Evolutionary conservation across 1,284 basidiomycete genomes (phyloP).

Genomic region (Fomes fomentarius): DNA sequence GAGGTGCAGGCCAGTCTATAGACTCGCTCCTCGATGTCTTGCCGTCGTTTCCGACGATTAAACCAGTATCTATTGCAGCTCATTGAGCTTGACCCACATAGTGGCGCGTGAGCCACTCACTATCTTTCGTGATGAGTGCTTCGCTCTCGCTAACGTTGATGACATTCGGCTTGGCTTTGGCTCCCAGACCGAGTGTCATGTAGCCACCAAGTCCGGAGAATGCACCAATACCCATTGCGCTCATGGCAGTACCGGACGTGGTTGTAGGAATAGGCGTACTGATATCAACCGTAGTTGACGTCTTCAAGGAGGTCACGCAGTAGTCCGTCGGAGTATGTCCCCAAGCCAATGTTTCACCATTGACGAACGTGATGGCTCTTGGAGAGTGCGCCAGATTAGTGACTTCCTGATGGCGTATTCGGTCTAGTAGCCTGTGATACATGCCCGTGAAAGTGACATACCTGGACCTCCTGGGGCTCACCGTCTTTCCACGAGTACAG

Average conservation of each 20-base stretch:
- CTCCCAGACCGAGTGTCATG: slow-evolving; percentile 82
- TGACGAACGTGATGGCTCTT: slow-evolving; percentile 71
- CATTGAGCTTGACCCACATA: background rate
- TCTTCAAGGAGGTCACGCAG: slow-evolving; percentile 71
- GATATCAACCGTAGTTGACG: slow-evolving; percentile 62
- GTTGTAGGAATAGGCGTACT: slow-evolving; percentile 49
- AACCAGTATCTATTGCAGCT: slow-evolving; percentile 61
- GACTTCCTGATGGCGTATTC: slow-evolving; percentile 61
- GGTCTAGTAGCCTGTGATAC: slow-evolving; percentile 11
- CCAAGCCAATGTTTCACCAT: slow-evolving; percentile 67
- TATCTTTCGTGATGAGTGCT: slow-evolving; percentile 79
- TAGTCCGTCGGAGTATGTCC: slow-evolving; percentile 80
- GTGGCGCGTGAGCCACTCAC: slow-evolving; percentile 47
- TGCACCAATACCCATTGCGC: slow-evolving; percentile 65
- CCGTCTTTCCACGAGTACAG: slow-evolving; percentile 89
- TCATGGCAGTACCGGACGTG: slow-evolving; percentile 41
- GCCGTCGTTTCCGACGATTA: slow-evolving; percentile 74
- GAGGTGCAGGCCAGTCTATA: slow-evolving; percentile 80
- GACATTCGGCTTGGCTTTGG: slow-evolving; percentile 71
- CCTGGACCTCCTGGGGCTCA: slow-evolving; percentile 76
- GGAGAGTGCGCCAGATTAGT: slow-evolving; percentile 81
- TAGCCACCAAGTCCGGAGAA: slow-evolving; percentile 85
- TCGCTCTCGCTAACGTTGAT: slow-evolving; percentile 69
- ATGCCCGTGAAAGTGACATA: slow-evolving; percentile 34
- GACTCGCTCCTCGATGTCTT: slow-evolving; percentile 60